Percentiles rank a stretch among this genome's conserved stretches.
These are phyloP conservation scores for Pleomassaria siparia DNA, from an alignment of 2,329 filamentous ascomycete genomes.

Conservation along the genomic window DNA sequence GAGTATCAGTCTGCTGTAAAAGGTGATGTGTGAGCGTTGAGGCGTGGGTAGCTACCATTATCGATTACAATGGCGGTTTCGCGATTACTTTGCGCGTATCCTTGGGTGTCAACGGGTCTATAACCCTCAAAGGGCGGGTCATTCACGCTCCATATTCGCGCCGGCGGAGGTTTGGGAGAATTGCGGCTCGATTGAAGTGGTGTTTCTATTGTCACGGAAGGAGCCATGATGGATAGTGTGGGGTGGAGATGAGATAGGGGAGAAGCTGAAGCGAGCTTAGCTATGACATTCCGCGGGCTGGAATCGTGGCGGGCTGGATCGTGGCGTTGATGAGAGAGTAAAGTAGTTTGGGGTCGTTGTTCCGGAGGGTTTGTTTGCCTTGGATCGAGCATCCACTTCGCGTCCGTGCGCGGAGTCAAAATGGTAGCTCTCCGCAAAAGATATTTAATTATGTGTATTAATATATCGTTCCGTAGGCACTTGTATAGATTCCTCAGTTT, in stretches of 20 bases:
- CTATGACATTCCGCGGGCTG: conserved; percentile 31
- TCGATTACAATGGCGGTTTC: conserved; percentile 90
- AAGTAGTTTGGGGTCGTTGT: conserved; percentile 10
- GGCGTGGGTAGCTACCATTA: conserved; percentile 66
- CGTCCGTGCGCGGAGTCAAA: background rate
- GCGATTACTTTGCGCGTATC: conserved; percentile 65
- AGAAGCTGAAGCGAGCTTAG: conserved; percentile 9
- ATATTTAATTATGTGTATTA: too few relatives aligned
- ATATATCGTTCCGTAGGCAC: too few relatives aligned
- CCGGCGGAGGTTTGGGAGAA: conserved; percentile 56
- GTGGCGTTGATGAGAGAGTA: conserved; percentile 17
- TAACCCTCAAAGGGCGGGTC: conserved; percentile 65
- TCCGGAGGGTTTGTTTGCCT: conserved; percentile 3
- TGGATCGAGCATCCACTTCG: conserved; percentile 12
- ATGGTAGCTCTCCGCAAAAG: background rate
- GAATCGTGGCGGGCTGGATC: conserved; percentile 13
- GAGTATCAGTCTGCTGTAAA: conserved; percentile 15
- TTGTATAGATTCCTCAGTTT: too few relatives aligned
- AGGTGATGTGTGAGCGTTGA: background rate
- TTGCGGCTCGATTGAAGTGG: conserved; percentile 48
- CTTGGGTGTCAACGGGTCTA: conserved; percentile 62
- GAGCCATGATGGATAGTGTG: conserved; percentile 32
- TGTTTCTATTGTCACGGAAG: conserved; percentile 41
- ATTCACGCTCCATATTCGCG: conserved; percentile 54
- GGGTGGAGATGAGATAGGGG: conserved; percentile 3